A percentile compares a stretch with the other conserved stretches of the same genome.
phyloP scores from a whole-genome alignment of 345 rosid species.

The Hibiscus trionum region DNA sequence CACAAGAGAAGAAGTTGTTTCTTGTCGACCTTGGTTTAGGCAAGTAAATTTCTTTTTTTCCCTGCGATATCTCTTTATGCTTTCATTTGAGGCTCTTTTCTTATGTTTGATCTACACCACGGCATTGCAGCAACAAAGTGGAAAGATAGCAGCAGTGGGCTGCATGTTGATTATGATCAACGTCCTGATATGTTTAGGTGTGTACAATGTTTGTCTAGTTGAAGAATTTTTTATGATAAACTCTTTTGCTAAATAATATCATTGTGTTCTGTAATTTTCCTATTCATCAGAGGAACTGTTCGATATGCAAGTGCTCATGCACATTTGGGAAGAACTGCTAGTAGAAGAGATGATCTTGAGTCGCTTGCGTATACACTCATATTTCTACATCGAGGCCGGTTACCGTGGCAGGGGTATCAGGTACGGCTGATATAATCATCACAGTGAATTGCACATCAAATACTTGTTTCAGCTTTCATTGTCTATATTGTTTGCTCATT shows the following conservation, averaged over 20 bases:
- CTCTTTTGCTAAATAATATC: neutral
- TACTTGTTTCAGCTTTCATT: neutral
- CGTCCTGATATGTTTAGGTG: slow-evolving; percentile 98
- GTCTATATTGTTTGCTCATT: neutral
- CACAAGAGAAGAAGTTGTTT: slow-evolving; percentile 80
- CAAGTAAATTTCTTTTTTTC: slow-evolving; percentile 11
- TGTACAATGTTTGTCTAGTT: slow-evolving; percentile 7
- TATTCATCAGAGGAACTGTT: slow-evolving; percentile 72
- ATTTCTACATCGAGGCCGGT: slow-evolving; percentile 87
- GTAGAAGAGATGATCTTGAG: slow-evolving; percentile 98
- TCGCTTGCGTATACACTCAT: slow-evolving; percentile 94
- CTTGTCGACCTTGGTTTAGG: slow-evolving; percentile 97
- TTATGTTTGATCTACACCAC: slow-evolving; percentile 9
- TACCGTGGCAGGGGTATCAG: slow-evolving; percentile 99
- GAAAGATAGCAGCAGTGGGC: slow-evolving; percentile 67
- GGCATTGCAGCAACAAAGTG: slow-evolving; percentile 77
- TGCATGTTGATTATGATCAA: slow-evolving; percentile 94
- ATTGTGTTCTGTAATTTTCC: slow-evolving; percentile 12
- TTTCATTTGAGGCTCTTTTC: slow-evolving; percentile 11
- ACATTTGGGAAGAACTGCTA: slow-evolving; percentile 93
- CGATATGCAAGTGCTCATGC: slow-evolving; percentile 99
- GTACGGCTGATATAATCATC: slow-evolving; percentile 23
- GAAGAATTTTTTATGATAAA: neutral
- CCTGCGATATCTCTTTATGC: neutral
- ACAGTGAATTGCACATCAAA: slow-evolving; percentile 1